Evolutionary conservation across 1,284 basidiomycete species (phyloP).

Genomic region (Grifola frondosa): DNA sequence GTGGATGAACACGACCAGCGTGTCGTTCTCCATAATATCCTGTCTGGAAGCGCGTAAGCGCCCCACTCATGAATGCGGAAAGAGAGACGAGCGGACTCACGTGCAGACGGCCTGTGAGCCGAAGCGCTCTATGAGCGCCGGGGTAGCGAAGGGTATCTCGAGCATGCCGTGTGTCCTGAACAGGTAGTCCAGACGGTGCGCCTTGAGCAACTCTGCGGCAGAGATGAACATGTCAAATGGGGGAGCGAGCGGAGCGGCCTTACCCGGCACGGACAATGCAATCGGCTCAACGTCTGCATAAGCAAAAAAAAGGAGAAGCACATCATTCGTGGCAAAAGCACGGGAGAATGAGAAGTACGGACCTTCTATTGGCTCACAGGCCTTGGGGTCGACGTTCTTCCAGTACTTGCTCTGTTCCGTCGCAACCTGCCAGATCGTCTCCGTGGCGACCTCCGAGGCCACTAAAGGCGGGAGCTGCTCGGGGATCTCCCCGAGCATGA

Average conservation of each 20-base stretch:
- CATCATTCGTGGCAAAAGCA: slow-evolving; percentile 1
- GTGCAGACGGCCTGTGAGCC: slow-evolving; percentile 83
- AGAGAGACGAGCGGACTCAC: slow-evolving; percentile 44
- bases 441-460: slow-evolving; percentile 77
- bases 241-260: not conserved
- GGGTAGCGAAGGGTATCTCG: slow-evolving; percentile 73
- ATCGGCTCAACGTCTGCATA: slow-evolving; percentile 53
- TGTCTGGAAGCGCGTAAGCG: slow-evolving; percentile 38
- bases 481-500: slow-evolving; percentile 86
- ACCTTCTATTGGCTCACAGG: slow-evolving; percentile 79
- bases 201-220: slow-evolving; percentile 72
- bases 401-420: slow-evolving; percentile 88
- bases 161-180: slow-evolving; percentile 74
- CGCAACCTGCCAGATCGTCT: slow-evolving; percentile 86
- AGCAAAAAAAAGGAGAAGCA: slow-evolving; percentile 6
- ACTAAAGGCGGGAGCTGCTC: slow-evolving; percentile 68
- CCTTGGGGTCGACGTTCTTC: slow-evolving; percentile 80
- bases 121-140: slow-evolving; percentile 68
- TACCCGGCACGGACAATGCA: slow-evolving; percentile 67
- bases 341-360: slow-evolving; percentile 5
- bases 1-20: slow-evolving; percentile 82
- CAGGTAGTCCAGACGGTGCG: slow-evolving; percentile 79
- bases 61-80: not conserved
- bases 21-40: slow-evolving; percentile 68
- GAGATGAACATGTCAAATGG: not conserved